Percentiles rank a stretch among this genome's conserved stretches.
Evolutionary conservation across 1,284 basidiomycete genomes (phyloP).

Genomic region (Vanrija sp.): DNA sequence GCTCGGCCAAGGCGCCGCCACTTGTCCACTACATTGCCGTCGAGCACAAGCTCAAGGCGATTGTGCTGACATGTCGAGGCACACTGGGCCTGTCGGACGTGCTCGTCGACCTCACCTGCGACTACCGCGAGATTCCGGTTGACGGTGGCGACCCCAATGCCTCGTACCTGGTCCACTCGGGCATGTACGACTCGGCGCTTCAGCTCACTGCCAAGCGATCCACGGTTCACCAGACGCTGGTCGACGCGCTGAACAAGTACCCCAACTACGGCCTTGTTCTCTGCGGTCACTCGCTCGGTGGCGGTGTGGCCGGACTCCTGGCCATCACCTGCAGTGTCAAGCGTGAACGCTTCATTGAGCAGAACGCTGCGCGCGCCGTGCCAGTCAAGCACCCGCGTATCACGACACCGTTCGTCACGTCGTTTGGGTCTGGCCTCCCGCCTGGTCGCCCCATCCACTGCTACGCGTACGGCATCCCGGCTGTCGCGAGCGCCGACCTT

Average conservation of each 20-base stretch:
- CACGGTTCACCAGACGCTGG: slow-evolving; percentile 51
- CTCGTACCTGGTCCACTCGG: slow-evolving; percentile 52
- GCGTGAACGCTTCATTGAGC: slow-evolving; percentile 31
- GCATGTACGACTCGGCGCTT: slow-evolving; percentile 52
- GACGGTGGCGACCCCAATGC: slow-evolving; percentile 46
- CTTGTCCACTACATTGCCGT: slow-evolving; percentile 53
- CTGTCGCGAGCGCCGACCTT: slow-evolving; percentile 51
- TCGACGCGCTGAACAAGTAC: slow-evolving; percentile 46
- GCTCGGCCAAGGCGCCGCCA: slow-evolving; percentile 46
- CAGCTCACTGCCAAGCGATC: slow-evolving; percentile 46
- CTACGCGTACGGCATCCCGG: slow-evolving; percentile 51
- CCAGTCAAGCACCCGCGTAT: slow-evolving; percentile 42
- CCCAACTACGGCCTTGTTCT: slow-evolving; percentile 53
- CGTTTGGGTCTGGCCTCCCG: slow-evolving; percentile 48
- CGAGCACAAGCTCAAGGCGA: slow-evolving; percentile 49
- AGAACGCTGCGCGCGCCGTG: slow-evolving; percentile 18
- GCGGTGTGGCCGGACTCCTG: slow-evolving; percentile 51
- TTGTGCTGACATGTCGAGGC: slow-evolving; percentile 53
- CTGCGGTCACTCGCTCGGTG: slow-evolving; percentile 53
- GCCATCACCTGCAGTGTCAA: slow-evolving; percentile 44
- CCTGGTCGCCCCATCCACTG: slow-evolving; percentile 52
- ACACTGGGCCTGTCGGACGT: slow-evolving; percentile 54
- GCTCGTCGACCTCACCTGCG: slow-evolving; percentile 54
- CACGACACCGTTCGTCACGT: slow-evolving; percentile 52
- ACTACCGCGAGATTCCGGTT: slow-evolving; percentile 49